Base-by-base conservation (phyloP, 169 alveolate genomes). In the Plasmodium berghei region DNA sequence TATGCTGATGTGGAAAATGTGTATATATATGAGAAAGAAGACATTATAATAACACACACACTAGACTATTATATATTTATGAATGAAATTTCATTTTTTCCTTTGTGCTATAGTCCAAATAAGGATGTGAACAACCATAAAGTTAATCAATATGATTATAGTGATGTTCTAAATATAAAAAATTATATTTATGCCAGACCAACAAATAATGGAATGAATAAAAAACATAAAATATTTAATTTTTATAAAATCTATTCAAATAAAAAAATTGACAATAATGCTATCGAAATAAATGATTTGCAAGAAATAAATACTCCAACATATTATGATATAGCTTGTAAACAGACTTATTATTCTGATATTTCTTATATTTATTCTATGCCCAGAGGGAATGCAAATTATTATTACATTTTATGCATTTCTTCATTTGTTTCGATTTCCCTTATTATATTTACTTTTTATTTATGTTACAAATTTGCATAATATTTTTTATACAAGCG, bases 1-100 rank as follows among this genome's bases (percentile, higher is more conserved):
- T 75, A 62, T 20, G 75, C 89, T 45, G 89, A 75, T 64, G 64
- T 24, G n/a, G 10, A 54, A 26, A 34, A 45, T 28, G 77, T 75
- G 20, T 75, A 75, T 28, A 48, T 75, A 14, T n/a, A 48, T 54
- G 72, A 69, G 12, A 56, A 45, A 34, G 63, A 63, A 12, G 46
- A 58, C 55, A 49, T 75, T 34, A 34, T 61, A 46, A 20, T 49
- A 20, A 40, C 26, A 9, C 69, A 75, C 66, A 75, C 89, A 18
- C 14, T 34, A n/a, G 89, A 75, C 20, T 75, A 63, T 26, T 75
- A 63, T 63, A 8, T 63, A 14, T 75, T 48, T 12, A 34, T 75
- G 69, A 24, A 42, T n/a, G 89, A 75, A 22, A 67, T 40, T 54
- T 62, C 89, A 24, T 75, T 75, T 58, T 40, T n/a, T 34, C 34